These are phyloP conservation scores for Wickerhamiella siamensis DNA, from an alignment of 805 yeast species.

Conservation along the genomic window DNA sequence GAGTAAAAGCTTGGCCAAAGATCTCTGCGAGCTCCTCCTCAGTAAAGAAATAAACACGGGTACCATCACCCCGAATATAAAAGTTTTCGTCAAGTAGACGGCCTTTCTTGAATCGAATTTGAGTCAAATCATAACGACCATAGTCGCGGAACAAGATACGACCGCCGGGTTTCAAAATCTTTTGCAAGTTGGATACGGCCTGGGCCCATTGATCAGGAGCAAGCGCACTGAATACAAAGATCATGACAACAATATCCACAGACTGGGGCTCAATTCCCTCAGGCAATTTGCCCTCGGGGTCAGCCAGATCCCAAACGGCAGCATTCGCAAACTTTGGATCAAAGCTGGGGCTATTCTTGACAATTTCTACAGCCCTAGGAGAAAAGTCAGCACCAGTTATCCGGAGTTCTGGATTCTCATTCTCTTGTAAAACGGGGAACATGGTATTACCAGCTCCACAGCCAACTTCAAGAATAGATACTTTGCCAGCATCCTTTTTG, in stretches of 20 bases:
- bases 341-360: constrained; percentile 48
- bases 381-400: constrained; percentile 85
- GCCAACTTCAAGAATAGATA: constrained; percentile 77
- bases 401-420: constrained; percentile 59
- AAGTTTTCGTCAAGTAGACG: constrained; percentile 82
- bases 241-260: constrained; percentile 85
- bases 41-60: constrained; percentile 91
- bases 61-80: constrained; percentile 95
- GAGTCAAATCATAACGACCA: constrained; percentile 92
- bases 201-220: constrained; percentile 82
- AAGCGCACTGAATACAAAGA: constrained; percentile 85
- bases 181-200: constrained; percentile 58
- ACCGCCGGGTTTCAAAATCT: constrained; percentile 85
- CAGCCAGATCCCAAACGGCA: constrained; percentile 90
- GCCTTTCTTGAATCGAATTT: constrained; percentile 79
- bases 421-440: constrained; percentile 75
- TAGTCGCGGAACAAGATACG: constrained; percentile 80
- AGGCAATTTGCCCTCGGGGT: constrained; percentile 58
- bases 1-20: constrained; percentile 51
- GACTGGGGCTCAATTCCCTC: constrained; percentile 70
- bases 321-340: constrained; percentile 54
- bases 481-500: constrained; percentile 51
- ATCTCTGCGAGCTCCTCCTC: constrained; percentile 77
- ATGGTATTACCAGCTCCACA: constrained; percentile 98
- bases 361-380: constrained; percentile 77